phyloP scores from a whole-genome alignment of 306 rosid genomes.

The Lathyrus aphaca region DNA sequence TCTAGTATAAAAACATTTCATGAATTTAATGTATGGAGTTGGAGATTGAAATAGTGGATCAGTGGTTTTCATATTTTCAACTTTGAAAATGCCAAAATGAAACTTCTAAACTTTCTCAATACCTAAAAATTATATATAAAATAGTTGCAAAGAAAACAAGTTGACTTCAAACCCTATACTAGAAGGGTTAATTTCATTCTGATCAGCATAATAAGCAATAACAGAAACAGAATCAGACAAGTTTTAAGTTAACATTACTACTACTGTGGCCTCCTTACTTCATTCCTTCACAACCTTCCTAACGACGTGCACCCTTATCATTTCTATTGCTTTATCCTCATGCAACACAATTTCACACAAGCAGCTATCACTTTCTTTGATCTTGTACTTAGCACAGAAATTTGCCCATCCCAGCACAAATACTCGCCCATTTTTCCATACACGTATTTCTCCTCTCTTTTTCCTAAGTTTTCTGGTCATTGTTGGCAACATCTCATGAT shows the following conservation, averaged over 20 bases:
- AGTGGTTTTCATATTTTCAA: too few relatives aligned
- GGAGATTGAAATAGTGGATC: too few relatives aligned
- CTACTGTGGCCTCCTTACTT: not conserved
- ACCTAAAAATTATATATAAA: not conserved
- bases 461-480: not conserved
- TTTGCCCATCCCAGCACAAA: constrained; percentile 11
- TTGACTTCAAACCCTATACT: not conserved
- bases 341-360: constrained; percentile 35
- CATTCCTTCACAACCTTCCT: not conserved
- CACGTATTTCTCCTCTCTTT: not conserved
- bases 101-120: not conserved
- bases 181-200: not conserved
- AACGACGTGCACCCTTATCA: constrained; percentile 34
- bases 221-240: not conserved
- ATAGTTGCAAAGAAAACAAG: constrained; percentile 1
- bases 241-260: not conserved
- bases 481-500: constrained; percentile 3
- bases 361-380: constrained; percentile 11
- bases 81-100: not conserved
- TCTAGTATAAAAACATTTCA: too few relatives aligned
- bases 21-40: too few relatives aligned
- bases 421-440: constrained; percentile 30
- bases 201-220: not conserved
- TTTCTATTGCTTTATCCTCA: not conserved
- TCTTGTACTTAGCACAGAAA: constrained; percentile 15